Base-by-base conservation (phyloP, 2,329 filamentous ascomycete species). In the Fusarium praegraminearum region DNA sequence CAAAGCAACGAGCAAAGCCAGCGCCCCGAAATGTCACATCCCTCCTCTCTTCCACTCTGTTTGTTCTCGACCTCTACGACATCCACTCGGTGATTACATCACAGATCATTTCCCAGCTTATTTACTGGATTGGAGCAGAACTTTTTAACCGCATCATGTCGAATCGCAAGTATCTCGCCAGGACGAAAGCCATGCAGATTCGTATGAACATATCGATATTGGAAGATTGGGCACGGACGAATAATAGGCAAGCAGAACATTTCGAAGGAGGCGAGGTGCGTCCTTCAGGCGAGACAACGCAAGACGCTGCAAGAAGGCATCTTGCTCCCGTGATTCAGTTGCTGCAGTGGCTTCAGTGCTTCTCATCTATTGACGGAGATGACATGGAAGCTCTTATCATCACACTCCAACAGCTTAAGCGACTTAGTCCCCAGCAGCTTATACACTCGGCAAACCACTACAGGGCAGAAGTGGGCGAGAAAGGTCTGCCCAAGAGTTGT, bases 161-260 rank as follows among this genome's bases (percentile, higher is more conserved):
- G 32, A 98, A 97, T 76, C 89, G 93, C 70, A 94, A 95, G 78
- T 99, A 98, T 76, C 85, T 99, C 12, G 95, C 96, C 8, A 88
- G 96, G 55, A 99, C 96, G 20, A 99, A 99, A 80, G 96, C 96
- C 5, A 99, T 99, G 96, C 96, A 99, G 79, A 98, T 99, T 73
- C 93, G 96, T 71, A 98, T 99, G 94, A 99, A 99, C 78, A 90
- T 99, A 9, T 98, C 96, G 1, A 91, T 90, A 10, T 83, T 99
- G 22, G 96, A 99, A 79, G 96, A 99, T 76, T 99, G 96, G 96
- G 95, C 96, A 2, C 88, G 95, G 32, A 87, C 89, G 18, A 99
- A 99, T 80, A 98, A 97, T 78, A 89, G 96, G 30, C 91, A 97
- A 72, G 94, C 96, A 2, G 96, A 98, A 77, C 95, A 98, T 80